These are phyloP conservation scores for Sechiopsis laciniata DNA, from an alignment of 306 rosid species.

Conservation along the genomic window DNA sequence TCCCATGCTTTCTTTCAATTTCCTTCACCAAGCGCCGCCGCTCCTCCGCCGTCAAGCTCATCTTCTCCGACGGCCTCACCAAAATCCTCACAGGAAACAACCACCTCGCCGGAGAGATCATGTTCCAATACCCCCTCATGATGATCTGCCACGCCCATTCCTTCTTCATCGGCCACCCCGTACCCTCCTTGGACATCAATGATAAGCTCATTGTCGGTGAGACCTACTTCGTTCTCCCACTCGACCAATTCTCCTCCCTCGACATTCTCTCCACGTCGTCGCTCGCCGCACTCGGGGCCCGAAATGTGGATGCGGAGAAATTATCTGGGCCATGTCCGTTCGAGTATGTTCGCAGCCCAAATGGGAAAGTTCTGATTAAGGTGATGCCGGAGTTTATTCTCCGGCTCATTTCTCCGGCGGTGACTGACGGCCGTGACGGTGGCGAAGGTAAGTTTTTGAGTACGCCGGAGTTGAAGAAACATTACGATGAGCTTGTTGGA, in stretches of 20 bases:
- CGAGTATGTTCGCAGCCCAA: constrained; percentile 46
- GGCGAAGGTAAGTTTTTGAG: constrained; percentile 31
- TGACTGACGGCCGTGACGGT: not conserved
- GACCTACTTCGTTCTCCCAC: constrained; percentile 84
- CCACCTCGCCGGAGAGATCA: constrained; percentile 74
- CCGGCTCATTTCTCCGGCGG: constrained; percentile 31
- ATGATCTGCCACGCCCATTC: constrained; percentile 77
- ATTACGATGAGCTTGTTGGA: constrained; percentile 74
- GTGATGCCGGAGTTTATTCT: constrained; percentile 72
- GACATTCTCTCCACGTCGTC: constrained; percentile 46
- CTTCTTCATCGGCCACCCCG: constrained; percentile 71
- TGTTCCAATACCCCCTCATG: constrained; percentile 72
- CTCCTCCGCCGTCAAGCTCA: constrained; percentile 31
- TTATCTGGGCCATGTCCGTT: constrained; percentile 67
- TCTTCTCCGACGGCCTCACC: constrained; percentile 53
- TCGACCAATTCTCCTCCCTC: constrained; percentile 42
- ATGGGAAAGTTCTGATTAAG: constrained; percentile 64
- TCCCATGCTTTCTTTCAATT: constrained; percentile 34
- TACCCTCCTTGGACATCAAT: constrained; percentile 57
- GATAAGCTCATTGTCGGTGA: constrained; percentile 59
- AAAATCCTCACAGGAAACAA: constrained; percentile 38
- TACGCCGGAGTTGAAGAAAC: constrained; percentile 90
- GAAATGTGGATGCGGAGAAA: constrained; percentile 30
- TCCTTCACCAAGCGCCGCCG: not conserved
- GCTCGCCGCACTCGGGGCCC: constrained; percentile 32